Percentiles rank a stretch among this genome's conserved stretches.
These are phyloP conservation scores for Gentiana straminea DNA, from an alignment of 257 asterid genomes.

Conservation along the genomic window DNA sequence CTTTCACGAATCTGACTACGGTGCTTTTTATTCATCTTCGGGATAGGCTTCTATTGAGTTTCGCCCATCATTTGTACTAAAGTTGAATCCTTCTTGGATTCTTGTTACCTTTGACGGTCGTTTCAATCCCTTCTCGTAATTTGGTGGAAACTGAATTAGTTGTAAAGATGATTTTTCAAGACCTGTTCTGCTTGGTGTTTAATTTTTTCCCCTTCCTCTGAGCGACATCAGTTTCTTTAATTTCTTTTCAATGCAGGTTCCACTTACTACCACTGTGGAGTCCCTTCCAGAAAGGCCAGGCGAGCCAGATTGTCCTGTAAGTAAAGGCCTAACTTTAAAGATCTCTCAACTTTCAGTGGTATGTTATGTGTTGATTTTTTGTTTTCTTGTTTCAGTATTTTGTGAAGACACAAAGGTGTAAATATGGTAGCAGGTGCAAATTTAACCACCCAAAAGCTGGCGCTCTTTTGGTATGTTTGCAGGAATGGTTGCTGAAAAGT, in stretches of 20 bases:
- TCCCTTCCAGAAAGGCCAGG: slow-evolving; percentile 86
- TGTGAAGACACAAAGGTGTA: slow-evolving; percentile 88
- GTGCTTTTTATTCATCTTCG: no score
- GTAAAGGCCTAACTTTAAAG: slow-evolving; percentile 12
- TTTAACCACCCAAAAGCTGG: slow-evolving; percentile 88
- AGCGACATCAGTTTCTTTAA: not conserved
- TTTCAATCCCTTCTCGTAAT: no score
- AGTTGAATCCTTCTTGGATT: no score
- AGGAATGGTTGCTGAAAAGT: slow-evolving; percentile 8
- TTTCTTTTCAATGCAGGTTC: slow-evolving; percentile 51
- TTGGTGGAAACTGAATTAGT: no score
- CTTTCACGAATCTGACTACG: no score
- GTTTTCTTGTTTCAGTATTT: slow-evolving; percentile 45
- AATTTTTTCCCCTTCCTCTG: slow-evolving; percentile 1
- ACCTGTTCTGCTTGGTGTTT: no score
- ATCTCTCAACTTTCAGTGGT: not conserved
- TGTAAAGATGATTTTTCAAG: no score
- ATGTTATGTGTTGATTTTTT: not conserved
- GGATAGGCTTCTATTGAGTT: no score
- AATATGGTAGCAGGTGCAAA: slow-evolving; percentile 78
- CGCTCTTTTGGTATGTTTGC: slow-evolving; percentile 33
- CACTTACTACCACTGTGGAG: slow-evolving; percentile 35
- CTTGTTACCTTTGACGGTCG: no score
- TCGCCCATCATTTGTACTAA: no score
- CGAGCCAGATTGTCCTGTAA: slow-evolving; percentile 95